phyloP scores from a whole-genome alignment of 345 rosid genomes.

The Toxicodendron radicans region DNA sequence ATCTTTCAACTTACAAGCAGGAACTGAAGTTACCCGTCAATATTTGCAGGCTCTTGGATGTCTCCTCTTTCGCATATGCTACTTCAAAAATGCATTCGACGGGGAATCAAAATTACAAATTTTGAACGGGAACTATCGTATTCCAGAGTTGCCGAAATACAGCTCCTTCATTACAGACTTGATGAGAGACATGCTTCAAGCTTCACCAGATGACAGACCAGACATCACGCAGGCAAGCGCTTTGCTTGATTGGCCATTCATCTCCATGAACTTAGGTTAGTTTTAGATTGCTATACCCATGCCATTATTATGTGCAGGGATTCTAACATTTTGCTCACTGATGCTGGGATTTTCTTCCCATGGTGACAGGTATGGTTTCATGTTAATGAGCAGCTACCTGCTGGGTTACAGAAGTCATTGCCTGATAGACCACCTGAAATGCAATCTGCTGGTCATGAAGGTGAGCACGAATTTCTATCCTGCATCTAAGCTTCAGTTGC shows the following conservation, averaged over 20 bases:
- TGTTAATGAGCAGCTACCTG: slow-evolving; percentile 86
- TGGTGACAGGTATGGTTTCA: slow-evolving; percentile 92
- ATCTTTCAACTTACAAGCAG: not conserved
- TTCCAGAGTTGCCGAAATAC: slow-evolving; percentile 82
- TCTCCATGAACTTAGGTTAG: slow-evolving; percentile 80
- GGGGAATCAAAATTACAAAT: slow-evolving; percentile 97
- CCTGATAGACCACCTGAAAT: slow-evolving; percentile 80
- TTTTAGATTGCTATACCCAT: slow-evolving; percentile 49
- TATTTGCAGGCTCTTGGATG: slow-evolving; percentile 90
- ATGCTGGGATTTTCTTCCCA: slow-evolving; percentile 47
- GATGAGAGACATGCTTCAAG: slow-evolving; percentile 88
- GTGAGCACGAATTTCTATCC: slow-evolving; percentile 29
- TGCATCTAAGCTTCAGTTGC: slow-evolving; percentile 7
- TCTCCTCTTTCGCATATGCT: slow-evolving; percentile 90
- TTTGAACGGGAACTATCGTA: slow-evolving; percentile 88
- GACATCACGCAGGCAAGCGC: slow-evolving; percentile 97
- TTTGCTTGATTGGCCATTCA: slow-evolving; percentile 72
- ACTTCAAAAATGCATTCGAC: slow-evolving; percentile 93
- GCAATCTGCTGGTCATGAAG: slow-evolving; percentile 55
- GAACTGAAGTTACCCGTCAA: slow-evolving; percentile 21
- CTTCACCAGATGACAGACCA: slow-evolving; percentile 89
- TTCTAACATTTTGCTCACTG: slow-evolving; percentile 48
- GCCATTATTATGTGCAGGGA: slow-evolving; percentile 29
- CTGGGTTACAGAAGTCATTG: slow-evolving; percentile 71
- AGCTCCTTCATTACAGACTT: slow-evolving; percentile 61